phyloP scores from a whole-genome alignment of 2,329 filamentous ascomycete genomes.

The Ophioceras dolichostomum region DNA sequence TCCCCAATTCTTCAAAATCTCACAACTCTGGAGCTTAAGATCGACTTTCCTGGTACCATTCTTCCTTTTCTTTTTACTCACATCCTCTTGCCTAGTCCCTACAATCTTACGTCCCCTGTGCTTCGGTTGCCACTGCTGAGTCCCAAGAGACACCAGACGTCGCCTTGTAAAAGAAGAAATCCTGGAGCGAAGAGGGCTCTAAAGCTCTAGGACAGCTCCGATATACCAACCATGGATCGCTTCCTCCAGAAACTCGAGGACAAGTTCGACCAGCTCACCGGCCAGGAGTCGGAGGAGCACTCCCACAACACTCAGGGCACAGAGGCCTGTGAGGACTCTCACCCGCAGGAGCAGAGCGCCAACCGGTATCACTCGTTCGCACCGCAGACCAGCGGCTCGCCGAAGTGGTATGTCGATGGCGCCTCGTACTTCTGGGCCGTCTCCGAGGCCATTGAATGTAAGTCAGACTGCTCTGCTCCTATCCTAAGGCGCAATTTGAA shows the following conservation, averaged over 20 bases:
- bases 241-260: slow-evolving; percentile 32
- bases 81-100: no score
- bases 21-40: no score
- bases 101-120: background rate
- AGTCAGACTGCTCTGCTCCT: slow-evolving; percentile 2
- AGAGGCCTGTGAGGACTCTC: slow-evolving; percentile 25
- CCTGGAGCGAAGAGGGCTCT: no score
- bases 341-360: slow-evolving; percentile 26
- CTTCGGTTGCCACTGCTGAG: background rate
- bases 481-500: background rate
- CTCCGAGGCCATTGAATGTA: slow-evolving; percentile 60
- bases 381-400: slow-evolving; percentile 57
- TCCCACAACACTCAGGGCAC: slow-evolving; percentile 30
- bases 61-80: no score
- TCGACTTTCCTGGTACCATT: no score
- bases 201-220: no score
- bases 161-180: no score
- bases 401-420: slow-evolving; percentile 82
- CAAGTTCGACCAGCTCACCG: slow-evolving; percentile 25
- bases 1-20: no score
- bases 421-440: slow-evolving; percentile 81
- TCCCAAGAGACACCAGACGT: no score
- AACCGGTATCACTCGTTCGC: slow-evolving; percentile 60
- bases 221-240: slow-evolving; percentile 21
- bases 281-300: slow-evolving; percentile 23